Evolutionary conservation across 2,329 filamentous ascomycete species (phyloP).

Genomic region (Claviceps citrina): DNA sequence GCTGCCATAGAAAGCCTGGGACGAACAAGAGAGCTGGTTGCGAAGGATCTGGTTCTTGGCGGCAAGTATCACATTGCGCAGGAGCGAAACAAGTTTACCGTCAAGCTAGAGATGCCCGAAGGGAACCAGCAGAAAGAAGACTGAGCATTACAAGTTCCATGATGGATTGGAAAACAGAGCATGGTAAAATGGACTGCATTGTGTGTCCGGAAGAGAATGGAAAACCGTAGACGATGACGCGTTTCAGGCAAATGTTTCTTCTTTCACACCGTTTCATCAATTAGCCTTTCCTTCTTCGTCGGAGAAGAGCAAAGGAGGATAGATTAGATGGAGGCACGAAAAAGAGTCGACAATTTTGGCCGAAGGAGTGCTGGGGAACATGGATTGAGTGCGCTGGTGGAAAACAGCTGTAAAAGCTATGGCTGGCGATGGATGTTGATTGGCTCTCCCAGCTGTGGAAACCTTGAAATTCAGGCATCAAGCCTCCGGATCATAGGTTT

Average conservation of each 20-base stretch:
- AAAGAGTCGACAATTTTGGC: background rate
- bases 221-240: too few relatives aligned
- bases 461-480: conserved; percentile 12
- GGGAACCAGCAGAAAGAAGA: conserved; percentile 11
- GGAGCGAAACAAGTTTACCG: conserved; percentile 23
- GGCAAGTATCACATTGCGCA: conserved; percentile 57
- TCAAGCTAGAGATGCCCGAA: conserved; percentile 29
- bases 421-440: background rate
- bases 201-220: background rate
- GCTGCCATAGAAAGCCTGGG: conserved; percentile 85
- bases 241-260: too few relatives aligned
- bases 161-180: too few relatives aligned
- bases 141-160: background rate
- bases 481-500: background rate
- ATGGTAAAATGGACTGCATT: background rate
- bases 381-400: too few relatives aligned
- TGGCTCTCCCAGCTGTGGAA: background rate
- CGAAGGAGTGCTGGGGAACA: too few relatives aligned
- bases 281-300: too few relatives aligned
- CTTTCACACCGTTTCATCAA: too few relatives aligned
- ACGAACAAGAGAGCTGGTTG: conserved; percentile 82
- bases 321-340: too few relatives aligned
- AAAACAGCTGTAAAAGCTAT: background rate
- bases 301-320: too few relatives aligned
- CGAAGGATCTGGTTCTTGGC: conserved; percentile 80